Evolutionary conservation across 768 basidiomycete genomes (phyloP), one percentile per base, ranked within the genome.

Genomic region (Lactarius indigo): DNA sequence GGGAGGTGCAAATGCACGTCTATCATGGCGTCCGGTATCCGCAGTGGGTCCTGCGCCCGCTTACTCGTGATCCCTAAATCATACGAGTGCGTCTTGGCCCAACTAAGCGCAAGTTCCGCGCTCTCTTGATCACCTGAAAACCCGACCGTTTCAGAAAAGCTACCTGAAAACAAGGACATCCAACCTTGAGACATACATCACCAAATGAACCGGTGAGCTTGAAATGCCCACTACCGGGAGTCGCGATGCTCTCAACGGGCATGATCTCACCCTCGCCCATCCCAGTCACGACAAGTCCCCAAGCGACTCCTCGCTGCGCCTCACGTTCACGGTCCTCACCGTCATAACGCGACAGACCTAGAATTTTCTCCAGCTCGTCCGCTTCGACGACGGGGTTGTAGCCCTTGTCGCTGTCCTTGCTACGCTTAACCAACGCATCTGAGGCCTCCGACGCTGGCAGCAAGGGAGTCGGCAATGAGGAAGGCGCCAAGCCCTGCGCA

Each of bases 1-100:
- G 95, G 96, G 10, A 96, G 79, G 73, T 97, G 95, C 18, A 95
- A 78, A 72, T 98, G 95, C 12, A 98, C 79, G 73, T 98, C 94
- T 56, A 94, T 84, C 26, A 81, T 35, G 8, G 57, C 76, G 60
- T 90, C 84, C 0, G 87, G 87, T 9, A 86, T 81, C 72, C 90
- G 89, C 69, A 96, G 78, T 18, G 91, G 89, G 72, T 94, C 91
- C 41, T 90, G 85, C 41, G 83, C 78, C 57, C 85, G 84, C 37
- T 83, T 79, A 64, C 85, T 84, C 12, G 92, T 93, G 74, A 94
- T 86, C 50, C 89, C 85, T 67, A 94, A 75, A 52, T 90, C 88
- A 75, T 90, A 93, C 8, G 92, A 88, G 71, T 94, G 85, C 20
- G 85, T 85, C 79, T 92, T 93, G 20, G 96, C 92, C 94, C 95